These are phyloP conservation scores for Nicotiana attenuata DNA, from an alignment of 257 asterid species.

Conservation along the genomic window DNA sequence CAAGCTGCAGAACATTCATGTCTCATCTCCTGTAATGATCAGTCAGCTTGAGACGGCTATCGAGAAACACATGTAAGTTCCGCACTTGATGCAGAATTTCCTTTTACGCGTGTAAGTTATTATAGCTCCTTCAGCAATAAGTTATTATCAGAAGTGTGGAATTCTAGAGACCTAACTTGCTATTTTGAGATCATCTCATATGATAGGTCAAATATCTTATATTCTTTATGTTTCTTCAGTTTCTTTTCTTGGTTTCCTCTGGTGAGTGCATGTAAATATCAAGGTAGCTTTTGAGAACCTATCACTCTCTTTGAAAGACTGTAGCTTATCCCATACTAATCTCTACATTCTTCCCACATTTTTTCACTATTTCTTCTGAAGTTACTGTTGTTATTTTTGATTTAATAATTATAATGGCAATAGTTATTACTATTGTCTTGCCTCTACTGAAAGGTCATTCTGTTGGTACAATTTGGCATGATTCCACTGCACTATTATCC, in stretches of 20 bases:
- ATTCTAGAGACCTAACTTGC: neutral
- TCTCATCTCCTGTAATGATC: conserved; percentile 50
- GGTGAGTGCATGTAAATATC: neutral
- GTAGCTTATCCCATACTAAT: neutral
- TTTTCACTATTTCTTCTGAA: neutral
- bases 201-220: neutral
- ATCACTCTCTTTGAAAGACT: neutral
- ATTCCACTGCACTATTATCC: neutral
- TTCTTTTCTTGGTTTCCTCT: conserved; percentile 1
- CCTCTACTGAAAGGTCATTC: conserved; percentile 5
- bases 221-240: neutral
- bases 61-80: conserved; percentile 67
- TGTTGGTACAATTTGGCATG: neutral
- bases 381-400: neutral
- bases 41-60: conserved; percentile 48
- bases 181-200: neutral
- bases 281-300: neutral
- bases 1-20: conserved; percentile 46
- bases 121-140: neutral
- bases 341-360: neutral
- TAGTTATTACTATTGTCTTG: neutral
- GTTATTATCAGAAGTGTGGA: neutral
- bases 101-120: neutral
- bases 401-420: neutral
- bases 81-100: neutral